Evolutionary conservation across 768 basidiomycete species (phyloP), one percentile per base, ranked within the genome.

Genomic region (Amanita exitialis): DNA sequence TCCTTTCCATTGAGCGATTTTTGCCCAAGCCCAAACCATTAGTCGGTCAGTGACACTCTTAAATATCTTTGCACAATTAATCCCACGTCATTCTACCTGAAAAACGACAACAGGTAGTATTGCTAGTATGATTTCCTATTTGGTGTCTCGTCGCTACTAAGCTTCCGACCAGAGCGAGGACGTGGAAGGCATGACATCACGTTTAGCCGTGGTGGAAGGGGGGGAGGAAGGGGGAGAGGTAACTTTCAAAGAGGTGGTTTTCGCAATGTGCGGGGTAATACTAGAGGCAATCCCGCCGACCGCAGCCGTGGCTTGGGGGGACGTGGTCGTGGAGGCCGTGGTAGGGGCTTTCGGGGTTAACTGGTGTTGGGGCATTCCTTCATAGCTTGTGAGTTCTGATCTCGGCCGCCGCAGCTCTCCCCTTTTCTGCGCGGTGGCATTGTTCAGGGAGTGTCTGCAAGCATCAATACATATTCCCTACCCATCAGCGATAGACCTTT

Each of bases 1-100:
- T 98, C 48, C 73, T 99, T 36, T 95, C 96, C 6, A 83, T 98
- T 49, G 96, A 99, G 55, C 75, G 96, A 57, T 99, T 99, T 72
- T 72, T 99, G 55, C 96, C 96, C 6, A 97, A 92, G 71, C 94
- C 95, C 48, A 98, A 96, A 73, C 72, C 75, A 16, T 75, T 68
- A 52, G 90, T 86, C 67, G 86, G 77, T 73, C 58, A 49, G 72
- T 56, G 10, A 25, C 47, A 52, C 32, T 45, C 52, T 37, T 58
- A 16, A 37, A 47, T 49, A 46, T 39, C 46, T 46, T 57, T 38
- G 18, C 20, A 44, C 38, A 49, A 30, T 41, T 42, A 48, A 32
- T 49, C 27, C 45, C 44, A 10, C 25, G 7, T 44, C 15, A 28
- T 49, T 27, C 42, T 23, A 20, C 23, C 27, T n/a, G 25, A 53